These are phyloP conservation scores for Talaromyces wortmannii DNA, from an alignment of 495 filamentous ascomycete species.

Conservation along the genomic window DNA sequence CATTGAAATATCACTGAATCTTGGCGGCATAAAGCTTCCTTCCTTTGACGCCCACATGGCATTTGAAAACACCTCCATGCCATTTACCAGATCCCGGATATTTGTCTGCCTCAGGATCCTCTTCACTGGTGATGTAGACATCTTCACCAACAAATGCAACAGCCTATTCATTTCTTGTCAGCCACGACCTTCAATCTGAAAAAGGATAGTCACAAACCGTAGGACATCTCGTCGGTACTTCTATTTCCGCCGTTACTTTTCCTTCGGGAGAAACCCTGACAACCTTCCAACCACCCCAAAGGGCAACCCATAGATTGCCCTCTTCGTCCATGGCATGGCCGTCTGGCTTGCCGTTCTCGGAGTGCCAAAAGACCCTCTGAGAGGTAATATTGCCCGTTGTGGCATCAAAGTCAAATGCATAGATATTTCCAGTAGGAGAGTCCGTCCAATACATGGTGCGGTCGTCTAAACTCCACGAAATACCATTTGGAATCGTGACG, in stretches of 20 bases:
- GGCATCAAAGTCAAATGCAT: constrained; percentile 66
- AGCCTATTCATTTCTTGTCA: constrained; percentile 9
- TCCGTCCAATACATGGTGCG: constrained; percentile 82
- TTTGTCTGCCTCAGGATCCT: constrained; percentile 33
- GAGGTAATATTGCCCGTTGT: constrained; percentile 57
- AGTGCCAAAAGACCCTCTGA: constrained; percentile 58
- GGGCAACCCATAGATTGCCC: constrained; percentile 68
- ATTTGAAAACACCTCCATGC: constrained; percentile 49
- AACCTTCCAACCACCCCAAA: constrained; percentile 65
- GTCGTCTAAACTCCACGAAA: constrained; percentile 64
- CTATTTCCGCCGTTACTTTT: constrained; percentile 58
- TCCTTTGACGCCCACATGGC: constrained; percentile 51
- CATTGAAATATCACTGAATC: background rate
- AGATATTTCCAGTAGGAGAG: constrained; percentile 64
- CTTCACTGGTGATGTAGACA: constrained; percentile 56
- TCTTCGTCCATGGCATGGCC: constrained; percentile 68
- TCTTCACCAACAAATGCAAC: constrained; percentile 52
- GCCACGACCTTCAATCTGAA: background rate
- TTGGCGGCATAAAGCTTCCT: constrained; percentile 2
- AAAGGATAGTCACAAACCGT: background rate
- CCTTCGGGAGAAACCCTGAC: constrained; percentile 60
- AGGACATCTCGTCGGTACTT: constrained; percentile 49
- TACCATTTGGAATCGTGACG: constrained; percentile 81
- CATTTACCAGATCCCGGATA: constrained; percentile 40
- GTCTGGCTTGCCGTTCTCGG: constrained; percentile 45